Evolutionary conservation across 371 early-diverging fungal species (phyloP), one percentile per base, ranked within the genome.

Genomic region (Mucor velutinosus): DNA sequence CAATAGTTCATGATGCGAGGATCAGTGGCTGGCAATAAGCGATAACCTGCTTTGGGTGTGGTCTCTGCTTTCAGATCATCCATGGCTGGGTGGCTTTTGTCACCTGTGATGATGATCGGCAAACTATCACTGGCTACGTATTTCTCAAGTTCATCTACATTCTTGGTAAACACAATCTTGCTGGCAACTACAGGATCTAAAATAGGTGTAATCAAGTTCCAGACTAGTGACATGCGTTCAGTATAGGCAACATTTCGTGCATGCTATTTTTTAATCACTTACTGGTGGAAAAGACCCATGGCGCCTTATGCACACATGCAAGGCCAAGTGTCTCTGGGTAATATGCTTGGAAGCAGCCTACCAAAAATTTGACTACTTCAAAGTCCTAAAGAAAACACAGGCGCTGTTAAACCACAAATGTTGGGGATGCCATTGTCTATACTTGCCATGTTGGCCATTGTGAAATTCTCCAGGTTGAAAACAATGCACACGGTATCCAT

Each of bases 171-270:
- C 17, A 82, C 81, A 74, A 97, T 89, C 79, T 97, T 97, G 76
- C 87, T 75, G 3, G 90, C 92, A 3, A 97, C 95, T 4, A 95
- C 94, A 35, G 97, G 97, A 84, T 97, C 97, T 37, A 97, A 83
- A 73, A 93, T 80, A 21, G 93, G 91, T 27, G 87, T 81, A 62
- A 94, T 90, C 71, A 94, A 76, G 67, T 83, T 88, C 91, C 91
- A 95, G 7, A 92, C 86, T 65, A 21, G 3, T 21, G 3, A 1
- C 7, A 2, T 0, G n/a, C 3, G 21, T 21, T 21, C n/a, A 8
- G 19, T 45, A 7, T 19, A 7, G 2, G n/a, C 17, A 45, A 19
- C n/a, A 19, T 45, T 6, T 19, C 19, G 10, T 45, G 19, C 15
- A 39, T 39, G 15, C 3, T 14, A 11, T 0, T 39, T 11, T 14